These are phyloP conservation scores for Calonectria pteridis DNA, from an alignment of 2,329 filamentous ascomycete species.

Conservation along the genomic window DNA sequence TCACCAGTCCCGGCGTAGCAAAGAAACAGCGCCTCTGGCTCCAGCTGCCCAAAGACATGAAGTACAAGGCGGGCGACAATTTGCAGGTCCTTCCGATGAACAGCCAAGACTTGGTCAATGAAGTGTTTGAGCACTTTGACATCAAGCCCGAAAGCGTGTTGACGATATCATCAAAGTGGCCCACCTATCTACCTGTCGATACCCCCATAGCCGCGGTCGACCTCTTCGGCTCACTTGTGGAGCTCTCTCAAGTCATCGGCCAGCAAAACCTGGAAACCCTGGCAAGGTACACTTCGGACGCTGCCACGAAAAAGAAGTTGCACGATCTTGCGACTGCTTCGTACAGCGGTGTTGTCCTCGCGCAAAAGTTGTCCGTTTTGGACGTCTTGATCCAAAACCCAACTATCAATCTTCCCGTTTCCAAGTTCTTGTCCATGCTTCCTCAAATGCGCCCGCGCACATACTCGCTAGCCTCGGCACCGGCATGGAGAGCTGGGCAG, in stretches of 20 bases:
- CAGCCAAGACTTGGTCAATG: background rate
- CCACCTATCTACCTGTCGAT: background rate
- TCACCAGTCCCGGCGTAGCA: background rate
- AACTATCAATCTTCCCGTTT: background rate
- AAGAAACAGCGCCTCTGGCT: background rate
- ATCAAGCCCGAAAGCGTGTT: background rate
- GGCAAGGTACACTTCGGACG: background rate
- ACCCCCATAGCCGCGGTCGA: background rate
- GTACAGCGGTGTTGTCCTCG: background rate
- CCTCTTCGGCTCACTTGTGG: background rate
- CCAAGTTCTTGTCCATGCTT: conserved; percentile 5
- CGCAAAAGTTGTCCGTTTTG: background rate
- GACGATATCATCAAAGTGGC: background rate
- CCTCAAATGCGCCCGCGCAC: conserved; percentile 2
- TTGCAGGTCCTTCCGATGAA: background rate
- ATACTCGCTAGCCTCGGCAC: background rate
- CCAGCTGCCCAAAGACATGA: background rate
- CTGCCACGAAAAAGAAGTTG: background rate
- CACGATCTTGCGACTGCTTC: background rate
- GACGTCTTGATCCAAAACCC: background rate
- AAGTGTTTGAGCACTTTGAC: background rate
- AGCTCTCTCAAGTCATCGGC: background rate
- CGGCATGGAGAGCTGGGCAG: background rate
- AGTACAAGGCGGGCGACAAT: background rate
- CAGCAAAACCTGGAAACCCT: background rate